Percentiles rank a stretch among this genome's conserved stretches.
These are phyloP conservation scores for Solanum chaucha DNA, from an alignment of 257 asterid species.

Conservation along the genomic window DNA sequence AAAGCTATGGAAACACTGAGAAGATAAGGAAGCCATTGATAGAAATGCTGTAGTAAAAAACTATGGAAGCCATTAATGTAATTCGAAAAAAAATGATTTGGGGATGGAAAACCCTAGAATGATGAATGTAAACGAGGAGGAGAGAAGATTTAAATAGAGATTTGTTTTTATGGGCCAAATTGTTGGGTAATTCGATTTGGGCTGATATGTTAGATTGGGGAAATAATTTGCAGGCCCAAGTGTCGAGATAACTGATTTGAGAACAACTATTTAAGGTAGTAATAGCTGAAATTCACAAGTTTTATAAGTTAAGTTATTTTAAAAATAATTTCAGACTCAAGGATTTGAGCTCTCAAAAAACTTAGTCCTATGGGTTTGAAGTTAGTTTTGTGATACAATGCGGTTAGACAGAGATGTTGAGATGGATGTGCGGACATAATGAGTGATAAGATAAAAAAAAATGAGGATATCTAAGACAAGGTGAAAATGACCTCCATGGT, in stretches of 20 bases:
- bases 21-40: not conserved
- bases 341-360: not conserved
- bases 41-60: not conserved
- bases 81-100: not conserved
- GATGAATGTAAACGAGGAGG: not conserved
- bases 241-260: not conserved
- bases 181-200: not conserved
- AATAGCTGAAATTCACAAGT: not conserved
- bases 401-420: not conserved
- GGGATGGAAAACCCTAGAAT: not conserved
- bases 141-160: not conserved
- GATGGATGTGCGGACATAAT: accelerated
- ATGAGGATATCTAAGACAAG: not conserved
- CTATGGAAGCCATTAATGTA: not conserved
- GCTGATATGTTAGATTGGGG: not conserved
- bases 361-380: not conserved
- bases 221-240: not conserved
- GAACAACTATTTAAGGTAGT: not conserved
- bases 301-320: not conserved
- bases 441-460: too few relatives aligned
- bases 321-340: not conserved
- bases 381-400: too few relatives aligned
- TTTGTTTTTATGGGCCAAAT: not conserved
- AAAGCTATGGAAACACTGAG: not conserved
- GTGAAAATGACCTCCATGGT: not conserved